phyloP scores from a whole-genome alignment of 2,329 filamentous ascomycete species.

The Colletotrichum orchidophilum region DNA sequence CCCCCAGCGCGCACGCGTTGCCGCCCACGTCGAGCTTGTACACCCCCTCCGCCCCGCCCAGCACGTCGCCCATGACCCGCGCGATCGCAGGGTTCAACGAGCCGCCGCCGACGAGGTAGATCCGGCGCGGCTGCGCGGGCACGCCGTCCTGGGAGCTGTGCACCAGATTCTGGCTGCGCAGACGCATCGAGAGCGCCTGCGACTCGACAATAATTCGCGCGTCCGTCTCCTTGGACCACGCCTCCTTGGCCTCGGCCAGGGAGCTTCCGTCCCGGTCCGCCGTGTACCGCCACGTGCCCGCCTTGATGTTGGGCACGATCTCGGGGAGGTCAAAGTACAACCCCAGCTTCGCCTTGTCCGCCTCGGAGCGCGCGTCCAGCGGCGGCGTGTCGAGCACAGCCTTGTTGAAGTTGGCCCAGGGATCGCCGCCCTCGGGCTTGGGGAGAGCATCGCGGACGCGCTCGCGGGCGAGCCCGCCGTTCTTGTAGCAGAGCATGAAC shows the following conservation, averaged over 20 bases:
- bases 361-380: slow-evolving; percentile 66
- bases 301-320: slow-evolving; percentile 90
- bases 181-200: slow-evolving; percentile 90
- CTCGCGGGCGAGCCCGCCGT: slow-evolving; percentile 92
- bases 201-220: slow-evolving; percentile 90
- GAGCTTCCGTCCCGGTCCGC: slow-evolving; percentile 63
- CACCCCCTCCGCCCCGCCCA: slow-evolving; percentile 89
- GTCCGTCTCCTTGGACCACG: slow-evolving; percentile 72
- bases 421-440: slow-evolving; percentile 56
- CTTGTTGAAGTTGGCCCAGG: slow-evolving; percentile 85
- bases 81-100: slow-evolving; percentile 91
- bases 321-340: slow-evolving; percentile 97
- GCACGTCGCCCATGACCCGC: slow-evolving; percentile 83
- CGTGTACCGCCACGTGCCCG: slow-evolving; percentile 87
- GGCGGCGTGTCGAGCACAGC: slow-evolving; percentile 74
- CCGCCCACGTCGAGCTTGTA: slow-evolving; percentile 94
- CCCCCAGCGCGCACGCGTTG: slow-evolving; percentile 92
- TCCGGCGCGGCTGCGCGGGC: slow-evolving; percentile 84
- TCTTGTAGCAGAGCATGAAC: slow-evolving; percentile 99
- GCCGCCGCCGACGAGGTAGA: slow-evolving; percentile 95
- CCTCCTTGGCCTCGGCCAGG: slow-evolving; percentile 43
- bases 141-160: slow-evolving; percentile 60
- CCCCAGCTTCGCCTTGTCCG: slow-evolving; percentile 79
- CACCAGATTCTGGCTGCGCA: slow-evolving; percentile 84
- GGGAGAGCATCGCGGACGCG: slow-evolving; percentile 86